Percentiles rank a stretch among this genome's conserved stretches.
Conservation (phyloP, 352 stramenopile genomes). For the Globisporangium splendens region DNA sequence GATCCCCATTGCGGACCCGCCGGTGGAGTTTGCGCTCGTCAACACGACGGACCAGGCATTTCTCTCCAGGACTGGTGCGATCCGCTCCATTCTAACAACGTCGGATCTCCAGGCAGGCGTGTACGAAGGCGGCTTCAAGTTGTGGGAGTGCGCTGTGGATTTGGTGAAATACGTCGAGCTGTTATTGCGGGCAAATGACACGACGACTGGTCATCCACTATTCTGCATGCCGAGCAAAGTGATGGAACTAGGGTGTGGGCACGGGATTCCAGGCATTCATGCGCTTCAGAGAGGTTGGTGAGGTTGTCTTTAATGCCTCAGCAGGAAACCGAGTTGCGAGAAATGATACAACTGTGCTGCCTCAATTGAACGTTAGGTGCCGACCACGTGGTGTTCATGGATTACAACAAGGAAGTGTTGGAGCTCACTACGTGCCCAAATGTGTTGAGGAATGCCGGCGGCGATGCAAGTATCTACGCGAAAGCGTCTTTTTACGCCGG, state of each 20-base stretch:
- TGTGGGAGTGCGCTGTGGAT: constrained; percentile 82
- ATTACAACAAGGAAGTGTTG: constrained; percentile 88
- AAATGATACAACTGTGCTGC: not conserved
- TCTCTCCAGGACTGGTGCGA: constrained; percentile 47
- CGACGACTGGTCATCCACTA: constrained; percentile 3
- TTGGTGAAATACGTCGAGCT: constrained; percentile 52
- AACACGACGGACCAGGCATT: constrained; percentile 55
- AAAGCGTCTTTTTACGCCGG: constrained; percentile 72
- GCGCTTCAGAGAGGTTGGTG: constrained; percentile 52
- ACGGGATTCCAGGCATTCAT: constrained; percentile 75
- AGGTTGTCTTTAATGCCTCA: too few species aligned
- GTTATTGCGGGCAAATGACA: constrained; percentile 11
- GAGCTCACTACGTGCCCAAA: constrained; percentile 84
- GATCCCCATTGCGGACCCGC: constrained; percentile 16
- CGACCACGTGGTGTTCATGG: constrained; percentile 68
- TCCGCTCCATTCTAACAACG: constrained; percentile 62
- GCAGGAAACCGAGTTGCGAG: too few species aligned
- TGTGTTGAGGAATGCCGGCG: constrained; percentile 42
- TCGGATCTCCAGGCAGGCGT: constrained; percentile 76
- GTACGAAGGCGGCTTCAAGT: constrained; percentile 86
- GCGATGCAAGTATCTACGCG: constrained; percentile 19
- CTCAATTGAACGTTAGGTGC: constrained; percentile 28
- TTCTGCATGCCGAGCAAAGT: constrained; percentile 33
- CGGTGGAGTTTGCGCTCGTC: constrained; percentile 54
- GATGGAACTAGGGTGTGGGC: constrained; percentile 76